Evolutionary conservation across 805 yeast genomes (phyloP).

Genomic region (Suhomyces prunicola): DNA sequence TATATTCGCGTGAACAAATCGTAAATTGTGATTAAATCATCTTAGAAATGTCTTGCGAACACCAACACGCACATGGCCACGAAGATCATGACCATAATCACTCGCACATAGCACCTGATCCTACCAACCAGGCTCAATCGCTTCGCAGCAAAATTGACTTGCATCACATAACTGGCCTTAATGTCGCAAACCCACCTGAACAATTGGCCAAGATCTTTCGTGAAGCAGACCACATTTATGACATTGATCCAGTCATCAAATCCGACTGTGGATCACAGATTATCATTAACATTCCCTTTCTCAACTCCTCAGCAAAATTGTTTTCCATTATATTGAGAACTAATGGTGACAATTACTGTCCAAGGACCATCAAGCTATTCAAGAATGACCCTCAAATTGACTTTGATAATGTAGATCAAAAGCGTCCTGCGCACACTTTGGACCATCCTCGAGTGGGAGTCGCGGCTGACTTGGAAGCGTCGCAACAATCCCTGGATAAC

Average conservation of each 20-base stretch:
- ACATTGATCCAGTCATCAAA: slow-evolving; percentile 46
- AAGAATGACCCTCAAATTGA: slow-evolving; percentile 72
- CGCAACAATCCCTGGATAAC: slow-evolving; percentile 30
- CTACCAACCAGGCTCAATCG: slow-evolving; percentile 70
- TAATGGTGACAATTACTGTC: slow-evolving; percentile 61
- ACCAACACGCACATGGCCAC: slow-evolving; percentile 30
- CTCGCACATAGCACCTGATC: slow-evolving; percentile 56
- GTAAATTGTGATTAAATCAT: too few relatives aligned
- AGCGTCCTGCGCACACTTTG: slow-evolving; percentile 49
- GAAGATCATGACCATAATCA: slow-evolving; percentile 32
- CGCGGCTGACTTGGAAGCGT: slow-evolving; percentile 34
- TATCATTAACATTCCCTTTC: slow-evolving; percentile 73
- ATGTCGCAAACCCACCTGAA: slow-evolving; percentile 50
- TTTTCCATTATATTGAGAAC: slow-evolving; percentile 72
- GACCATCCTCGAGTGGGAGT: slow-evolving; percentile 67
- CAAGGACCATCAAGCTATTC: slow-evolving; percentile 64
- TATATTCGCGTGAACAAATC: too few relatives aligned
- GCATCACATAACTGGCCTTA: slow-evolving; percentile 59
- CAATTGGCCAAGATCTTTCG: slow-evolving; percentile 56
- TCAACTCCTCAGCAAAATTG: slow-evolving; percentile 65
- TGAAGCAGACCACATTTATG: slow-evolving; percentile 45
- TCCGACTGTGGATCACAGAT: slow-evolving; percentile 83
- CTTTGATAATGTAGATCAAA: slow-evolving; percentile 56
- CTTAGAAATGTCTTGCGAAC: slow-evolving; percentile 15
- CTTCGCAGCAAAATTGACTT: slow-evolving; percentile 59